phyloP scores from a whole-genome alignment of 768 basidiomycete genomes.

The Ramaria rubella region DNA sequence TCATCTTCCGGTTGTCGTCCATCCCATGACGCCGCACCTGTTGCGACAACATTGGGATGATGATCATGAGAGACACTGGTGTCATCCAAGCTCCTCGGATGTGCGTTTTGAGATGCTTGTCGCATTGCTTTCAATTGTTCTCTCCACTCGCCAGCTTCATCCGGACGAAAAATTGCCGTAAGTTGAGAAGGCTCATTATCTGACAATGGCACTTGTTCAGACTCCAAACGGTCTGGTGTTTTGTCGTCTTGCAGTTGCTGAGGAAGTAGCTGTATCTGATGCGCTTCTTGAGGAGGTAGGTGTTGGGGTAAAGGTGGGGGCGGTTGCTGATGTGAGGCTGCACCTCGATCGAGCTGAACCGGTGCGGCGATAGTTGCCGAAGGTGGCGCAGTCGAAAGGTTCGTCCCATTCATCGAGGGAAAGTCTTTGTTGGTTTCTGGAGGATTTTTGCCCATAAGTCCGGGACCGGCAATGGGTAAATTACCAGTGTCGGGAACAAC shows the following conservation, averaged over 20 bases:
- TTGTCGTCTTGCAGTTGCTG: conserved; percentile 35
- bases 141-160: conserved; percentile 81
- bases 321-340: conserved; percentile 13
- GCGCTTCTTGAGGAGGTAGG: conserved; percentile 19
- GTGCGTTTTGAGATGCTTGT: background rate
- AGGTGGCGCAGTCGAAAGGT: conserved; percentile 44
- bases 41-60: conserved; percentile 19
- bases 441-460: conserved; percentile 1
- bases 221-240: conserved; percentile 31
- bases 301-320: background rate
- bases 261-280: conserved; percentile 24
- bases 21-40: conserved; percentile 46
- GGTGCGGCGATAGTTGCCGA: conserved; percentile 30
- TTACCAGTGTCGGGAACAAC: conserved; percentile 59
- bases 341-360: conserved; percentile 24
- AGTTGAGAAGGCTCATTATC: conserved; percentile 40
- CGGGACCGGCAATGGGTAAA: conserved; percentile 1
- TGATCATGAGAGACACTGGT: conserved; percentile 18
- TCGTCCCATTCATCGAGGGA: conserved; percentile 52
- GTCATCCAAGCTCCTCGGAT: background rate
- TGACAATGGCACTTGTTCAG: background rate
- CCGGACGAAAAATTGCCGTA: conserved; percentile 85
- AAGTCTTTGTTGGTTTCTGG: conserved; percentile 42
- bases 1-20: conserved; percentile 60
- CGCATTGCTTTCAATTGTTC: conserved; percentile 36